phyloP scores from a whole-genome alignment of 345 rosid species.

The Viola odorata region DNA sequence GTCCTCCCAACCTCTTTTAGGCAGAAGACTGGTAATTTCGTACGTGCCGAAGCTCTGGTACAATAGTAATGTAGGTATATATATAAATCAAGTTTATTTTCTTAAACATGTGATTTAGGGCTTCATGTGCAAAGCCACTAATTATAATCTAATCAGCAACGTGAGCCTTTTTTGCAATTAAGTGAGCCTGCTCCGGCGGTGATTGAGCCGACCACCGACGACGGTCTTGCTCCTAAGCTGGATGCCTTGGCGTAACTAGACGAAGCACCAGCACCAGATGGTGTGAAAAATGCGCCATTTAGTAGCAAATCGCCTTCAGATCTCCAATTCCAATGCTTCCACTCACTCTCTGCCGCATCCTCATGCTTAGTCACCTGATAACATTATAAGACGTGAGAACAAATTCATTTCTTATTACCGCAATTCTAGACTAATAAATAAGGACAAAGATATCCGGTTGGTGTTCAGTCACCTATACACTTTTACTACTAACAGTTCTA shows the following conservation, averaged over 20 bases:
- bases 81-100: background rate
- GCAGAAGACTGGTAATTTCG: background rate
- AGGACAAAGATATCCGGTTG: background rate
- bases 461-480: too few species aligned
- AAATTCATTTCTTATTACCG: background rate
- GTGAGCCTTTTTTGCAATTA: constrained; percentile 24
- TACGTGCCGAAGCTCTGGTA: background rate
- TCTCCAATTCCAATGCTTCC: constrained; percentile 32
- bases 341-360: constrained; percentile 15
- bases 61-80: constrained; percentile 7
- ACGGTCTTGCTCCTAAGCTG: constrained; percentile 25
- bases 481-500: too few species aligned
- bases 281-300: constrained; percentile 25
- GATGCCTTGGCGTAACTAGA: constrained; percentile 28
- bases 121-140: background rate
- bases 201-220: constrained; percentile 18
- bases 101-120: background rate
- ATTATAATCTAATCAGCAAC: constrained; percentile 14
- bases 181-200: constrained; percentile 25
- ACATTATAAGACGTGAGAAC: background rate
- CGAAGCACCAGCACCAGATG: constrained; percentile 20
- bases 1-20: background rate
- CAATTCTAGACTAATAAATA: background rate
- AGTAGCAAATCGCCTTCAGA: constrained; percentile 23
- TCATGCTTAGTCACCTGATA: constrained; percentile 29